phyloP scores from a whole-genome alignment of 1,284 basidiomycete species.

The Rhodotorula sp. region DNA sequence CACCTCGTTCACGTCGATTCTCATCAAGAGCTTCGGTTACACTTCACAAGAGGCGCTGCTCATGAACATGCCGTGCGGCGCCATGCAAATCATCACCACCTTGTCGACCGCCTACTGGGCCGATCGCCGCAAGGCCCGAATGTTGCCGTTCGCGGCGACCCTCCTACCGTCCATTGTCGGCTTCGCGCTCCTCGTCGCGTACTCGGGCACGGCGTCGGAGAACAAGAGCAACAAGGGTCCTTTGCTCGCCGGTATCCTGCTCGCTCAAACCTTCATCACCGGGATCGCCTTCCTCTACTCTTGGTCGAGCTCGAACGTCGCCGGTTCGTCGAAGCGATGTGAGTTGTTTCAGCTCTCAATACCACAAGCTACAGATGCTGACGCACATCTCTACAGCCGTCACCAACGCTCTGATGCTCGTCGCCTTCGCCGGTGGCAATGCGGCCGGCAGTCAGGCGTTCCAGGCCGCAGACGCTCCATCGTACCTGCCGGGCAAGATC shows the following conservation, averaged over 20 bases:
- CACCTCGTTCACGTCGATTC: slow-evolving; percentile 50
- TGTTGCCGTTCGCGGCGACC: slow-evolving; percentile 19
- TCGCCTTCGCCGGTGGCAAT: slow-evolving; percentile 62
- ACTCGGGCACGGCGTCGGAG: slow-evolving; percentile 54
- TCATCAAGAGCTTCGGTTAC: slow-evolving; percentile 52
- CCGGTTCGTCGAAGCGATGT: slow-evolving; percentile 63
- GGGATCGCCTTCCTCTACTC: slow-evolving; percentile 64
- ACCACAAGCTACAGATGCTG: no score
- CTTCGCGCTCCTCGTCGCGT: slow-evolving; percentile 60
- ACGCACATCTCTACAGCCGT: slow-evolving; percentile 49
- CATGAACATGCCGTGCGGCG: slow-evolving; percentile 61
- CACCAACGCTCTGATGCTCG: slow-evolving; percentile 61
- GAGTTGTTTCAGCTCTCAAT: neutral
- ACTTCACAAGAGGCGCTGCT: slow-evolving; percentile 65
- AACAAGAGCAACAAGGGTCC: slow-evolving; percentile 53
- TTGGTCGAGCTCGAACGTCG: slow-evolving; percentile 66
- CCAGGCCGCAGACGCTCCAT: slow-evolving; percentile 16
- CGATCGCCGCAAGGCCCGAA: slow-evolving; percentile 52
- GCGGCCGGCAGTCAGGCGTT: slow-evolving; percentile 36
- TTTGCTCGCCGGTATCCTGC: slow-evolving; percentile 62
- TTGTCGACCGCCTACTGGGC: slow-evolving; percentile 64
- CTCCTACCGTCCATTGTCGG: slow-evolving; percentile 59
- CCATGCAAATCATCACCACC: slow-evolving; percentile 51
- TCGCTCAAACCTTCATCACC: slow-evolving; percentile 55
- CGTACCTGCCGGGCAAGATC: slow-evolving; percentile 26